Conservation (phyloP, 352 stramenopile genomes). For the Pythium coloratum region DNA sequence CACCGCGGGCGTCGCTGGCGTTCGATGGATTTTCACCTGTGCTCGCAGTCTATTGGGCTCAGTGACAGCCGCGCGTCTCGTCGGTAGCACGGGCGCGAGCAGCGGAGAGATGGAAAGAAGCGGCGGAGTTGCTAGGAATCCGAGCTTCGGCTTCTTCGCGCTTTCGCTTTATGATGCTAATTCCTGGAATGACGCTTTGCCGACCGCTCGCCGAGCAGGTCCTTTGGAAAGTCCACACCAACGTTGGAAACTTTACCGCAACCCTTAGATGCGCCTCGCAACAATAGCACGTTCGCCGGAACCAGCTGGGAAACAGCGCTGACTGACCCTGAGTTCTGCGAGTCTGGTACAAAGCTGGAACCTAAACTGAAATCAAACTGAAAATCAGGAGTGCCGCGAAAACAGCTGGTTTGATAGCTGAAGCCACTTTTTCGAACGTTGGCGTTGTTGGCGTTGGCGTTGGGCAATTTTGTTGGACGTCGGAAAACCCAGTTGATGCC, state of each 20-base stretch:
- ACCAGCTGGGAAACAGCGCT: conserved; percentile 19
- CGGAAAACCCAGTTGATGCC: background rate
- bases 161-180: conserved; percentile 6
- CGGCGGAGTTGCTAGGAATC: conserved; percentile 6
- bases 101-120: background rate
- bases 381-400: background rate
- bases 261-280: conserved; percentile 8
- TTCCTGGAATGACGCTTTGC: background rate
- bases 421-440: background rate
- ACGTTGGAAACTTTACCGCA: conserved; percentile 9
- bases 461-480: background rate
- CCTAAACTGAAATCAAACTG: background rate
- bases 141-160: conserved; percentile 18
- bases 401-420: background rate
- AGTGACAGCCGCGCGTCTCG: background rate
- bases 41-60: background rate
- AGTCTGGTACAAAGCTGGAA: no score
- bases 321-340: background rate
- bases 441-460: background rate
- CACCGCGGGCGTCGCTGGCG: background rate
- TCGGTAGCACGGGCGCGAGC: background rate
- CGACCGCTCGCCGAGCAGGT: background rate
- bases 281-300: conserved; percentile 9
- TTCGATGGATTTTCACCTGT: conserved; percentile 6
- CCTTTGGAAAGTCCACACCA: background rate